phyloP scores from a whole-genome alignment of 345 rosid genomes.

The Salix caprea region DNA sequence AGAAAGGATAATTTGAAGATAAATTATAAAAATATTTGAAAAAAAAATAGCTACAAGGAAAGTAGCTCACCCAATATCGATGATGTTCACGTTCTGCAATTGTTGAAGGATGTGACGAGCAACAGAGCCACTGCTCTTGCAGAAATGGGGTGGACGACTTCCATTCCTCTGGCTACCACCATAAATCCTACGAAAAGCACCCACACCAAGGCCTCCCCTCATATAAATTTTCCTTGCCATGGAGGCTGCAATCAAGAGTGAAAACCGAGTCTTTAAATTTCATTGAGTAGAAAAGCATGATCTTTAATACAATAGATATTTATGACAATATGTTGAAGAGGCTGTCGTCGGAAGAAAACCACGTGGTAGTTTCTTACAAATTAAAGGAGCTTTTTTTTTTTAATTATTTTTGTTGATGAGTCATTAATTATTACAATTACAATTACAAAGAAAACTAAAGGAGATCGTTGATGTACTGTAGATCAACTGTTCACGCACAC shows the following conservation, averaged over 20 bases:
- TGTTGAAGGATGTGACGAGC: conserved; percentile 88
- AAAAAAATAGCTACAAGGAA: neutral
- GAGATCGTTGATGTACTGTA: too few relatives aligned
- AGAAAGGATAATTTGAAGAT: neutral
- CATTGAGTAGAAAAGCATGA: too few relatives aligned
- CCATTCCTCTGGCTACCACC: conserved; percentile 91
- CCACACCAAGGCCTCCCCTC: conserved; percentile 91
- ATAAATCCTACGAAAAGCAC: conserved; percentile 79
- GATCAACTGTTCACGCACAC: too few relatives aligned
- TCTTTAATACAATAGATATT: too few relatives aligned
- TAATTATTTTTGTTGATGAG: too few relatives aligned
- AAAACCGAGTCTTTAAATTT: too few relatives aligned
- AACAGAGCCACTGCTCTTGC: conserved; percentile 85
- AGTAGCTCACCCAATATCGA: conserved; percentile 53
- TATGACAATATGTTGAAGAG: too few relatives aligned
- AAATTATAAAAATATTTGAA: neutral
- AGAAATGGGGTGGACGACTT: conserved; percentile 79
- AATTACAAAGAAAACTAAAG: too few relatives aligned
- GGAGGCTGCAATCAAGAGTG: conserved; percentile 49
- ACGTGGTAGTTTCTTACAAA: too few relatives aligned
- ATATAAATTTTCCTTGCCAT: conserved; percentile 91
- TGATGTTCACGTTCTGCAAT: conserved; percentile 61
- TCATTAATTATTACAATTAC: too few relatives aligned
- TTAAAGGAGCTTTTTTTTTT: too few relatives aligned
- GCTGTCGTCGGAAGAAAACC: too few relatives aligned